Base-by-base conservation (phyloP, 176 grass and related monocot genomes). In the Aechmea fasciata region DNA sequence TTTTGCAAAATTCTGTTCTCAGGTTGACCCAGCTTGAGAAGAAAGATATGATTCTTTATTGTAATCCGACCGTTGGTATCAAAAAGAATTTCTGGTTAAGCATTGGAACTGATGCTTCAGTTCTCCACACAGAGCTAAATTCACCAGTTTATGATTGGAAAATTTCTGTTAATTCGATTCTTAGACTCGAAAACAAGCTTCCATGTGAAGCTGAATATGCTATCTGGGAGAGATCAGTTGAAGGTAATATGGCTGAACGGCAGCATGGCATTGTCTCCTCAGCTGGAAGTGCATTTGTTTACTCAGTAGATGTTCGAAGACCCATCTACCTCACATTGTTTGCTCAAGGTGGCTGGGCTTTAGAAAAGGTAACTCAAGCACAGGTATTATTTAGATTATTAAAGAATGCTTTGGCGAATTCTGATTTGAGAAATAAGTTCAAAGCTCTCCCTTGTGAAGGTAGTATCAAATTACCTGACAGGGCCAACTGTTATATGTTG, bases 151-250 rank as follows among this genome's bases (percentile, higher is more conserved):
- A 78, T 62, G 89, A 97, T 77, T 97, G 89, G 93, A 92, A 77
- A 78, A 90, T 97, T 53, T 97, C 86, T 68, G 69, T 97, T 74
- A 97, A 90, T 87, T 92, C 93, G 52, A 81, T 82, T 79, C 73
- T 97, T 70, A 82, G 89, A 70, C 82, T 97, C 73, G 93, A 97
- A 87, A 97, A 97, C 79, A 97, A 92, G 71, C 86, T 97, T 69
- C 93, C 93, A 6, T 85, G 73, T 53, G 86, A 92, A 80, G 74
- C 86, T 90, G 89, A 92, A 74, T 97, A 90, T 92, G 79, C 86
- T 83, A 81, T 97, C 72, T 97, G 89, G 93, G 89, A 97, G 84
- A 92, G 75, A 67, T 80, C 78, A n/a, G 10, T 11, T 75, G 87
- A 90, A 77, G 82, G 89, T 70, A 97, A 77, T 83, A 87, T 87